Base-by-base conservation (phyloP, 495 filamentous ascomycete species). In the Trichoderma parareesei region DNA sequence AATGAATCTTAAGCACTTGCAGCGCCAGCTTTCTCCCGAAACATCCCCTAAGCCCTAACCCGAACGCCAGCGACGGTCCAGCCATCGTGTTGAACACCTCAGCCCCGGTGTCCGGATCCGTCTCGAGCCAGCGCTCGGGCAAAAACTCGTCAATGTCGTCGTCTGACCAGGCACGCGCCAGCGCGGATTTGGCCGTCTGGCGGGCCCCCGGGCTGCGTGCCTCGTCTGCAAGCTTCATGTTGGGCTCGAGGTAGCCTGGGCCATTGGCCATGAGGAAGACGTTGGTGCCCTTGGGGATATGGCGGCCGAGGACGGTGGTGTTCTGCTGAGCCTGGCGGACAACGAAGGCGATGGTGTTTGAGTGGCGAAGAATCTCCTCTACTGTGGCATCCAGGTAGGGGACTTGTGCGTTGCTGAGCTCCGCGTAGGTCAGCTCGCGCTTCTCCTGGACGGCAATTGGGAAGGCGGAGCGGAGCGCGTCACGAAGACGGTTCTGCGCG, bases 11-110 rank as follows among this genome's bases (percentile, higher is more conserved):
- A 64, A 79, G 53, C 67, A 74, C 69, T 10, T 70, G n/a, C 40
- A 73, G 65, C 20, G 73, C 78, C 53, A 79, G 64, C 78, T 76
- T 77, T 66, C 74, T 74, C 13, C 83, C 84, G 46, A 82, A 74
- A 63, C 84, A 87, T 40, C 78, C 78, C 35, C 85, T 65, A 10
- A 78, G 79, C 0, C 85, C 84, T 40, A 76, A n/a, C 18, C 77
- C 75, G 65, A 86, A 87, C 11, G 81, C 74, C 35, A 81, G 73
- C 27, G 75, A 57, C 10, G 78, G 71, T 0, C 73, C 73, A 0
- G 71, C 71, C 48, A 64, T 37, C 4, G 67, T 46, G 38, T 75
- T 69, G 43, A 69, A 73, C 37, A 16, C 43, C 63, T 64, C 68
- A 2, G 70, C 63, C 64, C 84, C 81, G 49, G 72, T 68, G 5